phyloP scores from a whole-genome alignment of 1,139 yeast genomes.

The Debaryomyces udenii region DNA sequence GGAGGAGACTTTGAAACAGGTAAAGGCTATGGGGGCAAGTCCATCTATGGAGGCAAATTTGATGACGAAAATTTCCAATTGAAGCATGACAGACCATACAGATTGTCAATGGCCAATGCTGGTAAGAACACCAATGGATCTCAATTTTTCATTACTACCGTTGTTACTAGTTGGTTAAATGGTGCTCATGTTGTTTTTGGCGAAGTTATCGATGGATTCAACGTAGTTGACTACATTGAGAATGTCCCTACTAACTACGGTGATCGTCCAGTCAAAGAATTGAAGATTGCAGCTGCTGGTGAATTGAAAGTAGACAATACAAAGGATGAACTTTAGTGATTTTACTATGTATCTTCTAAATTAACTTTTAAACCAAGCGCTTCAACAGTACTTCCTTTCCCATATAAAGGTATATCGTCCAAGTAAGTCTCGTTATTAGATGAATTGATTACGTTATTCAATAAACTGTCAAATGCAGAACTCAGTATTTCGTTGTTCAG shows the following conservation, averaged over 20 bases:
- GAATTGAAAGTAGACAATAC: conserved; percentile 34
- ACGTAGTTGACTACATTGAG: conserved; percentile 59
- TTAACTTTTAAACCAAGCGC: conserved; percentile 35
- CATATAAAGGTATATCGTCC: conserved; percentile 44
- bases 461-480: conserved; percentile 35
- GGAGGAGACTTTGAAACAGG: conserved; percentile 67
- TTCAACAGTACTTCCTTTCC: conserved; percentile 45
- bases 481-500: conserved; percentile 29
- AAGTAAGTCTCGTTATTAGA: conserved; percentile 28
- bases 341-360: conserved; percentile 16
- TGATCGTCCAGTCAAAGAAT: conserved; percentile 55
- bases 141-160: conserved; percentile 68
- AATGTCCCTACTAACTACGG: conserved; percentile 50
- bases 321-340: conserved; percentile 33
- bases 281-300: conserved; percentile 54
- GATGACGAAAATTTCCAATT: conserved; percentile 58
- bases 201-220: conserved; percentile 70
- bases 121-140: conserved; percentile 67
- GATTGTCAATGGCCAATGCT: conserved; percentile 67
- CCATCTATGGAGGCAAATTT: conserved; percentile 60
- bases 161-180: conserved; percentile 63
- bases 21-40: conserved; percentile 62
- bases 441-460: conserved; percentile 30
- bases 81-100: conserved; percentile 61
- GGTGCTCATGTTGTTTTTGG: conserved; percentile 83